A percentile compares a stretch with the other conserved stretches of the same genome.
Conservation (phyloP, 345 rosid species). For the Eucalyptus lansdowneana region DNA sequence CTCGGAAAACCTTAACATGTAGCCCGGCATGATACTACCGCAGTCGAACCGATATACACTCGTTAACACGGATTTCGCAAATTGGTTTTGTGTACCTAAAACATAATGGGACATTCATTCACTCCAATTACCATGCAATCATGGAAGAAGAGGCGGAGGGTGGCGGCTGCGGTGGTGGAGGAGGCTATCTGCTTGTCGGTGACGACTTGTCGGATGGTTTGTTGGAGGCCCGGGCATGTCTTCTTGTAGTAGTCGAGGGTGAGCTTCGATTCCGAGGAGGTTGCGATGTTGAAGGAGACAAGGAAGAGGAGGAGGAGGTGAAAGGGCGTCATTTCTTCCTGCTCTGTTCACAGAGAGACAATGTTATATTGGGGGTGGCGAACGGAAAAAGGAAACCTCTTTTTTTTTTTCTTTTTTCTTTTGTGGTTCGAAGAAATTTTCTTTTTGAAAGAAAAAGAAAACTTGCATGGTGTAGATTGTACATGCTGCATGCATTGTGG, state of each 20-base stretch:
- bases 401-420: no score
- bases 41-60: not conserved
- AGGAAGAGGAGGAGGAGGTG: not conserved
- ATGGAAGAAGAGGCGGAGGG: slow-evolving; percentile 58
- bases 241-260: slow-evolving; percentile 27
- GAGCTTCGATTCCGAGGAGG: slow-evolving; percentile 1
- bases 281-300: not conserved
- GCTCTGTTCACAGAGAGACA: not conserved
- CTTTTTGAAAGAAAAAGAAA: not conserved
- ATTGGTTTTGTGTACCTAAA: not conserved
- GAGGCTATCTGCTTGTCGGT: slow-evolving; percentile 36
- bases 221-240: slow-evolving; percentile 44
- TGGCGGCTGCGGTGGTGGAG: slow-evolving; percentile 68
- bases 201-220: slow-evolving; percentile 16
- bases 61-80: not conserved
- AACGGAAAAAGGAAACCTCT: not conserved
- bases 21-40: not conserved
- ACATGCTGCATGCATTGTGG: not conserved
- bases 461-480: not conserved
- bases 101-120: not conserved
- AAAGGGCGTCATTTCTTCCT: not conserved
- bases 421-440: not conserved
- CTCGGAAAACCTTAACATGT: not conserved
- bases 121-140: slow-evolving; percentile 33
- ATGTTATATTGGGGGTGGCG: not conserved